Evolutionary conservation across 2,329 filamentous ascomycete species (phyloP), one percentile per base, ranked within the genome.

Genomic region (Eutypella sp.): DNA sequence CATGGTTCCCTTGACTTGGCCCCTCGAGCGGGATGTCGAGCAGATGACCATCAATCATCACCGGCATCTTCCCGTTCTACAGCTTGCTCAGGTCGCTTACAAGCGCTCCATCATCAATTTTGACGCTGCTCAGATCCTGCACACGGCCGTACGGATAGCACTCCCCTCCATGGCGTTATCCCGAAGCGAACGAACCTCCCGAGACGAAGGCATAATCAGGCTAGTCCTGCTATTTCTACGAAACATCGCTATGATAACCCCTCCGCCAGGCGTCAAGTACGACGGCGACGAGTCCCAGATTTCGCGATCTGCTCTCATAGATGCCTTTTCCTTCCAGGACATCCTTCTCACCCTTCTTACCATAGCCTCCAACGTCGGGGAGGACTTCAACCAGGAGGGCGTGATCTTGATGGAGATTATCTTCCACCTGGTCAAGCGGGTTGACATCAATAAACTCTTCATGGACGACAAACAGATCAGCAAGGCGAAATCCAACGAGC

Each of bases 1-100:
- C 40, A 78, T 99, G 61, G 89, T 95, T 1, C 90, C 91, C 4
- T 70, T 99, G 59, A 99, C 93, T 16, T 97, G 92, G 92, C 92
- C 93, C 0, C 76, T 96, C 59, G 89, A 96, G 50, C 80, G 82
- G 55, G 82, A 91, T 48, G 75, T 81, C 51, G 82, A 86, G 48
- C 80, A 86, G 59, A 92, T 93, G 79, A 97, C 90, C 4, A 74
- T 90, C 57, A 97, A 99, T 63, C 89, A 97, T 64, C 87, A 96
- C 63, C 82, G 89, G 47, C 93, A 99, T 68, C 80, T 91, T 34
- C 90, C 93, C 1, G 93, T 93, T 45, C 76, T 99, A 18, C 86
- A 93, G 64, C 79, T 95, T 46, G 86, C 89, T 1, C 93, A 97
- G 63, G 78, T 95, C 5, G 79, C 79, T 49, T 99, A 99, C 71